Conservation (phyloP, 164 flowering plant genomes). For the Vitis rotundifolia region DNA sequence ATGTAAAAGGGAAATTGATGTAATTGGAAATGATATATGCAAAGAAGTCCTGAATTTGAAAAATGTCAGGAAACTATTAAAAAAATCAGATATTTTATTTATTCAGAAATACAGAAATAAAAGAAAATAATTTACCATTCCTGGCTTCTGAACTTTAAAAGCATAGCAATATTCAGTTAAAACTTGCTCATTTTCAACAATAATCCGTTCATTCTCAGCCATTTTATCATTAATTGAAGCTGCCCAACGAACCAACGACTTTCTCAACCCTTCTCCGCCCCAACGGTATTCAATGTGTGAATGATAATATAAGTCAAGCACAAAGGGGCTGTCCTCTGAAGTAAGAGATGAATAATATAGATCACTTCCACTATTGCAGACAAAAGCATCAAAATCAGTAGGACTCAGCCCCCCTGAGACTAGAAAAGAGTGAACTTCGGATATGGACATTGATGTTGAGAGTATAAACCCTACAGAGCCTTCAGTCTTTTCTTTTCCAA, state of each 20-base stretch:
- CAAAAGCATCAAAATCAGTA: constrained; percentile 81
- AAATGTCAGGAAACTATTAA: not conserved
- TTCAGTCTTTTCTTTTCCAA: constrained; percentile 49
- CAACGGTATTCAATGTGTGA: constrained; percentile 93
- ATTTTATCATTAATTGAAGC: constrained; percentile 54
- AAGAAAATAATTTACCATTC: constrained; percentile 43
- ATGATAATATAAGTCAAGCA: constrained; percentile 76
- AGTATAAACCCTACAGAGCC: constrained; percentile 75
- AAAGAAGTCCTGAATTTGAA: not conserved
- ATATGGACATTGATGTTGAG: constrained; percentile 77
- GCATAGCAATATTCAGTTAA: constrained; percentile 73
- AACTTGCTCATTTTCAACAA: constrained; percentile 52
- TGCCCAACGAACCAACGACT: constrained; percentile 85
- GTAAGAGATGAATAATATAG: constrained; percentile 71
- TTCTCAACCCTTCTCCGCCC: constrained; percentile 94
- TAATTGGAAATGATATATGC: too few species aligned
- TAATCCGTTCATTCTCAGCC: constrained; percentile 46
- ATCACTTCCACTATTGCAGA: constrained; percentile 96
- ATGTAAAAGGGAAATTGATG: too few species aligned
- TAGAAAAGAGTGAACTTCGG: constrained; percentile 66
- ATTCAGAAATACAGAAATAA: not conserved
- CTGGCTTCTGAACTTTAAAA: constrained; percentile 62
- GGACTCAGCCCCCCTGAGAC: constrained; percentile 56
- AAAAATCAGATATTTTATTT: not conserved
- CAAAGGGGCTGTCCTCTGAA: constrained; percentile 63